Evolutionary conservation across 192 early-diverging fungal species (phyloP).

Genomic region (Allomyces macrogynus): DNA sequence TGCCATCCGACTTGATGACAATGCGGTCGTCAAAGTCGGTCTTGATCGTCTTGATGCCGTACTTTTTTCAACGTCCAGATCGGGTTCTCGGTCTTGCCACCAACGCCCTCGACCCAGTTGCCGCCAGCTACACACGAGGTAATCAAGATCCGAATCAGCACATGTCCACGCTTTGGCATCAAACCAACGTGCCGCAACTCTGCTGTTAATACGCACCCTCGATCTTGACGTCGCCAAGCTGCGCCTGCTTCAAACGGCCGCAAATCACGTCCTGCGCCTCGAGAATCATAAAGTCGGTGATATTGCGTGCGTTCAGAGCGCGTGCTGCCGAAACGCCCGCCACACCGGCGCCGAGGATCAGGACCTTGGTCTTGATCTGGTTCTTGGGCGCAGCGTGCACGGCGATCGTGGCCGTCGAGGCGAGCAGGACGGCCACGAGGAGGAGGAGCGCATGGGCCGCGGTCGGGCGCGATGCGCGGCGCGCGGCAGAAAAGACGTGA

Average conservation of each 20-base stretch:
- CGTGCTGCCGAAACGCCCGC: constrained; percentile 14
- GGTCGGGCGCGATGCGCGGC: no score
- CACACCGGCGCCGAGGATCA: constrained; percentile 18
- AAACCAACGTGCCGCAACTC: no score
- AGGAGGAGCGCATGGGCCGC: no score
- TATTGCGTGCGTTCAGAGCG: constrained; percentile 7
- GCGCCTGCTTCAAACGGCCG: constrained; percentile 12
- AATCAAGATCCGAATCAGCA: neutral
- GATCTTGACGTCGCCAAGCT: constrained; percentile 10
- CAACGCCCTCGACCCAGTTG: constrained; percentile 7
- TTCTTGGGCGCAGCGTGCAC: no score
- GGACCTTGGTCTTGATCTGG: constrained; percentile 12
- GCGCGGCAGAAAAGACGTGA: no score
- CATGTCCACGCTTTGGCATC: no score
- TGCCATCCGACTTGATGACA: constrained; percentile 10
- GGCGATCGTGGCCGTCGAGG: no score
- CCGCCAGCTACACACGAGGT: neutral
- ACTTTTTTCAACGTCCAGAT: constrained; percentile 9
- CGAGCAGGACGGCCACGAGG: no score
- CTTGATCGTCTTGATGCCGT: constrained; percentile 11
- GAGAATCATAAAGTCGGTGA: constrained; percentile 17
- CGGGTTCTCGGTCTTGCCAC: constrained; percentile 17
- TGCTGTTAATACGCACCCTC: constrained; percentile 1
- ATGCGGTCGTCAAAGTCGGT: constrained; percentile 13
- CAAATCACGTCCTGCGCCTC: constrained; percentile 13